Conservation (phyloP, 2,329 filamentous ascomycete genomes). For the Fusarium avenaceum region DNA sequence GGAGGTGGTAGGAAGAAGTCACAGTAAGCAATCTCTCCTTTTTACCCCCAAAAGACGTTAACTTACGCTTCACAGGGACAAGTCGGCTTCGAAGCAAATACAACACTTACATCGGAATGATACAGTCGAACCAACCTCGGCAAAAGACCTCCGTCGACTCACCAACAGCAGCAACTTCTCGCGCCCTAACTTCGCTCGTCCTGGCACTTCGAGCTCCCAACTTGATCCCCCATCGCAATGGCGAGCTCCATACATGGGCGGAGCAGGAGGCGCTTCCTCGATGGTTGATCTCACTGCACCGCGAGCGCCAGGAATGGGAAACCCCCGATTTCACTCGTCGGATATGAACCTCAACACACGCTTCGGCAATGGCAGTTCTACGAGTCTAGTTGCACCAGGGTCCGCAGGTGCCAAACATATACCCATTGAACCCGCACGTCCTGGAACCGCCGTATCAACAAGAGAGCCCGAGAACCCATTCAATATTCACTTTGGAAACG, state of each 20-base stretch:
- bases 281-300: conserved; percentile 60
- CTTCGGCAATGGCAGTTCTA: conserved; percentile 54
- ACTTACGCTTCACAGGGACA: conserved; percentile 42
- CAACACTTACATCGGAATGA: conserved; percentile 30
- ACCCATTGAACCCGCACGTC: conserved; percentile 50
- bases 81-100: conserved; percentile 29
- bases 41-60: not conserved
- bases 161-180: conserved; percentile 50
- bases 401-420: conserved; percentile 41
- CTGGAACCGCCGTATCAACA: conserved; percentile 53
- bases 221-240: conserved; percentile 46
- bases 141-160: conserved; percentile 50
- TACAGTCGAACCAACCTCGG: conserved; percentile 3
- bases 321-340: conserved; percentile 53
- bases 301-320: conserved; percentile 47
- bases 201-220: conserved; percentile 58
- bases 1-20: conserved; percentile 70
- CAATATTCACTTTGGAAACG: conserved; percentile 61
- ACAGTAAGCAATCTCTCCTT: conserved; percentile 52
- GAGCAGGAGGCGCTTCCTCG: conserved; percentile 58
- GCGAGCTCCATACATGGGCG: conserved; percentile 54
- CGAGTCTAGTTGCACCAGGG: conserved; percentile 54
- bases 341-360: conserved; percentile 57
- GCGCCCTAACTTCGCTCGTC: conserved; percentile 56
- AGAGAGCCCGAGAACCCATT: conserved; percentile 62